Percentiles rank a stretch among this genome's conserved stretches.
These are phyloP conservation scores for Elsinoe australis DNA, from an alignment of 2,329 filamentous ascomycete genomes.

Conservation along the genomic window DNA sequence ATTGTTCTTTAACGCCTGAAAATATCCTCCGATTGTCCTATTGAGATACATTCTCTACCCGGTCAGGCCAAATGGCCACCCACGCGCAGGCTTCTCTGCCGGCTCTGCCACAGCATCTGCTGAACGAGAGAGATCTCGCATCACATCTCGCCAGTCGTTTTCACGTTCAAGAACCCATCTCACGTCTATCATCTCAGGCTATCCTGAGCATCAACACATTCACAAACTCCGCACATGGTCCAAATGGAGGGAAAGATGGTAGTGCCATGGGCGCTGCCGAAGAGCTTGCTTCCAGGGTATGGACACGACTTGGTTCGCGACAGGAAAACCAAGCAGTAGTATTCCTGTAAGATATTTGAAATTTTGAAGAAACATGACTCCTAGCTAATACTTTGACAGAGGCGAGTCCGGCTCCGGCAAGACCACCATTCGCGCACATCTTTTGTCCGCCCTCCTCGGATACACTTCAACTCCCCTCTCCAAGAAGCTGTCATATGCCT, in stretches of 20 bases:
- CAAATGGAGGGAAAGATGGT: slow-evolving; percentile 84
- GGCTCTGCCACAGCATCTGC: slow-evolving; percentile 73
- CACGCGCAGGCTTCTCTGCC: slow-evolving; percentile 82
- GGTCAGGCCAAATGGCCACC: slow-evolving; percentile 12
- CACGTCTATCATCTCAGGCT: slow-evolving; percentile 81
- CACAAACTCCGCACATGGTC: slow-evolving; percentile 76
- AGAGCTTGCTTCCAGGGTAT: slow-evolving; percentile 81
- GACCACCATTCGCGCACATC: slow-evolving; percentile 84
- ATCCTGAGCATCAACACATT: slow-evolving; percentile 93
- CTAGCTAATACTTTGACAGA: slow-evolving; percentile 39
- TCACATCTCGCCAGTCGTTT: slow-evolving; percentile 82
- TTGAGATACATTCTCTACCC: background rate
- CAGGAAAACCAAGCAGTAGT: slow-evolving; percentile 89
- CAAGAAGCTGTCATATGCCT: slow-evolving; percentile 83
- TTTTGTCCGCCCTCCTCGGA: slow-evolving; percentile 75
- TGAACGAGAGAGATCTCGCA: slow-evolving; percentile 70
- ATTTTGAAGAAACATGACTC: slow-evolving; percentile 6
- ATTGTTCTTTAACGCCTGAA: slow-evolving; percentile 1
- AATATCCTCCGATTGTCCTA: background rate
- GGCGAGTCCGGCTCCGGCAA: slow-evolving; percentile 96
- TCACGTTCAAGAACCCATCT: slow-evolving; percentile 82
- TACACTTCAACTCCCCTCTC: slow-evolving; percentile 91
- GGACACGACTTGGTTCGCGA: slow-evolving; percentile 73
- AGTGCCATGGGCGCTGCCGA: slow-evolving; percentile 89
- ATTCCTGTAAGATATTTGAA: slow-evolving; percentile 64